Evolutionary conservation across 2,329 filamentous ascomycete genomes (phyloP).

Genomic region (Amphichorda felina): DNA sequence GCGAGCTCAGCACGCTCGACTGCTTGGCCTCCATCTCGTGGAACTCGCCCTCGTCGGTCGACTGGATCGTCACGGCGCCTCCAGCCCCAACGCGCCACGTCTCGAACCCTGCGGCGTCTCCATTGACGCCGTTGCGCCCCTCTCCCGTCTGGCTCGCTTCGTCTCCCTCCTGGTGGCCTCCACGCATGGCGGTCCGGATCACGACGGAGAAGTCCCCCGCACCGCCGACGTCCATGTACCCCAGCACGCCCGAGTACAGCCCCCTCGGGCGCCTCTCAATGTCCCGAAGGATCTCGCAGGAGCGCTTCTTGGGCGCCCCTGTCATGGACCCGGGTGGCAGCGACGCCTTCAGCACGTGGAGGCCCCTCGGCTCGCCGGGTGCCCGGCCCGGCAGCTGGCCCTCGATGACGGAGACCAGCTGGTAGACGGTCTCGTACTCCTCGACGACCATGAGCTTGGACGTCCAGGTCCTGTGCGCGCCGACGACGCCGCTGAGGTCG

Average conservation of each 20-base stretch:
- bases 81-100: constrained; percentile 57
- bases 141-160: too few species aligned
- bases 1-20: constrained; percentile 3
- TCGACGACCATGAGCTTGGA: constrained; percentile 57
- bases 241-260: constrained; percentile 57
- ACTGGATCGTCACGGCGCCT: constrained; percentile 59
- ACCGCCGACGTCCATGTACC: constrained; percentile 59
- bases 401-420: constrained; percentile 55
- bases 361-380: constrained; percentile 22
- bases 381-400: constrained; percentile 4
- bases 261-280: constrained; percentile 44
- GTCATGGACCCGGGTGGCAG: constrained; percentile 67
- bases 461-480: constrained; percentile 45
- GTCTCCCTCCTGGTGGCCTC: too few species aligned
- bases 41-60: constrained; percentile 50
- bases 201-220: constrained; percentile 60
- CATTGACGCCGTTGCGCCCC: not conserved
- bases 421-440: constrained; percentile 59
- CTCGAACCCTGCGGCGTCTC: constrained; percentile 16
- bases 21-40: constrained; percentile 54
- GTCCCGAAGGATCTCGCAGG: constrained; percentile 50
- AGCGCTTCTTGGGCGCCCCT: constrained; percentile 61
- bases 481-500: constrained; percentile 53
- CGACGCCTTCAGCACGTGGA: constrained; percentile 47
- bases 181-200: constrained; percentile 51